phyloP scores from a whole-genome alignment of 2,329 filamentous ascomycete genomes.

The Delphinella strobiligena region DNA sequence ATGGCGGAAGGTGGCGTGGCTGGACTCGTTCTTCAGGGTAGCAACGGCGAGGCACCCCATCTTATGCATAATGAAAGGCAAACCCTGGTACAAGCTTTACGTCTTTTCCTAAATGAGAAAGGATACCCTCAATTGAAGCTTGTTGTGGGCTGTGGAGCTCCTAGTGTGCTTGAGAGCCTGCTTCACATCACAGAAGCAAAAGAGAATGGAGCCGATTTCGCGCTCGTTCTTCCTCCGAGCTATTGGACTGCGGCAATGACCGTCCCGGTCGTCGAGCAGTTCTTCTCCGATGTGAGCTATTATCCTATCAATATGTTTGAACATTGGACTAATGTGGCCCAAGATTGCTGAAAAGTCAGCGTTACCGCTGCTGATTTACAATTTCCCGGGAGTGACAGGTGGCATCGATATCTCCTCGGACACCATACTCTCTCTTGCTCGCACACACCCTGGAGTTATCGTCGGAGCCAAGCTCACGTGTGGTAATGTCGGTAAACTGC shows the following conservation, averaged over 20 bases:
- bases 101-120: constrained; percentile 54
- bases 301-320: too few relatives aligned
- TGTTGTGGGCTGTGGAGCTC: constrained; percentile 63
- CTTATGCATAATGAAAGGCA: constrained; percentile 59
- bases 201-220: constrained; percentile 60
- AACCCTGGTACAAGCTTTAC: constrained; percentile 56
- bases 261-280: too few relatives aligned
- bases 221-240: constrained; percentile 61
- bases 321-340: too few relatives aligned
- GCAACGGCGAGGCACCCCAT: constrained; percentile 74
- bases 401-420: constrained; percentile 55
- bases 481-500: constrained; percentile 57
- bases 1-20: constrained; percentile 62
- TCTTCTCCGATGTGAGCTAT: too few relatives aligned
- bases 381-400: constrained; percentile 52
- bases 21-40: constrained; percentile 66
- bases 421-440: constrained; percentile 44
- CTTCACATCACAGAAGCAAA: constrained; percentile 57
- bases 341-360: constrained; percentile 51
- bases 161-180: constrained; percentile 63
- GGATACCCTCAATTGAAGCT: constrained; percentile 56
- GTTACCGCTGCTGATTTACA: constrained; percentile 57
- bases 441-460: constrained; percentile 55
- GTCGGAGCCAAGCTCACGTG: constrained; percentile 59
- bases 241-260: constrained; percentile 55